These are phyloP conservation scores for Cyclotella choctawhatcheeana DNA, from an alignment of 108 stramenopile species.

Conservation along the genomic window DNA sequence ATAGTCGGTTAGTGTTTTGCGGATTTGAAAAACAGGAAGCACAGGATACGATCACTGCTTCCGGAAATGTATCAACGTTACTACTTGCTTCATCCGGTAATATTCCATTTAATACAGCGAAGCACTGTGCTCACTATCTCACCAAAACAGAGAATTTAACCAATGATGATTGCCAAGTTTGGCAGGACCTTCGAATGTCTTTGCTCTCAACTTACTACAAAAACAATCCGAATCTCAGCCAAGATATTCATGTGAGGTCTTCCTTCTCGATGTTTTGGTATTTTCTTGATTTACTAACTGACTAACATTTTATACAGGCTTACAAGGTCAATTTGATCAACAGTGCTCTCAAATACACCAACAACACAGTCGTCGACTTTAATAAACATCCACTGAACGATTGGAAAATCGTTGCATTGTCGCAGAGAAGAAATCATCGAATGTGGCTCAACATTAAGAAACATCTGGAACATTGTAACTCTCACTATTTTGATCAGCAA, in stretches of 20 bases:
- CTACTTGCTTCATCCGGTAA: neutral
- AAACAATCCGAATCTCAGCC: slow-evolving; percentile 20
- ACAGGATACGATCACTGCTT: neutral
- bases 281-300: no score
- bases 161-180: slow-evolving; percentile 18
- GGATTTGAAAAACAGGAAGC: neutral
- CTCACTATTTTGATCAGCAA: neutral
- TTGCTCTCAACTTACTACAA: slow-evolving; percentile 6
- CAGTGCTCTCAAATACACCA: neutral
- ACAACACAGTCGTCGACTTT: neutral
- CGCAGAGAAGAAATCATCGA: slow-evolving; percentile 23
- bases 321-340: slow-evolving; percentile 18
- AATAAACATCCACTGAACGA: neutral
- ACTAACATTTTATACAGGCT: no score
- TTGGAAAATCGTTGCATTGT: slow-evolving; percentile 36
- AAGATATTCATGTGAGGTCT: slow-evolving; percentile 20
- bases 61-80: neutral
- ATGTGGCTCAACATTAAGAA: slow-evolving; percentile 29
- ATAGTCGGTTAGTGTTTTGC: slow-evolving; percentile 17
- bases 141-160: neutral
- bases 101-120: neutral
- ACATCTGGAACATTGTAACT: slow-evolving; percentile 16
- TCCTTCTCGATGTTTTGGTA: no score
- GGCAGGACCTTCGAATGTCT: slow-evolving; percentile 22
- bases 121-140: slow-evolving; percentile 2